Conservation (phyloP, 108 stramenopile species). For the Discostella stelligeroides region DNA sequence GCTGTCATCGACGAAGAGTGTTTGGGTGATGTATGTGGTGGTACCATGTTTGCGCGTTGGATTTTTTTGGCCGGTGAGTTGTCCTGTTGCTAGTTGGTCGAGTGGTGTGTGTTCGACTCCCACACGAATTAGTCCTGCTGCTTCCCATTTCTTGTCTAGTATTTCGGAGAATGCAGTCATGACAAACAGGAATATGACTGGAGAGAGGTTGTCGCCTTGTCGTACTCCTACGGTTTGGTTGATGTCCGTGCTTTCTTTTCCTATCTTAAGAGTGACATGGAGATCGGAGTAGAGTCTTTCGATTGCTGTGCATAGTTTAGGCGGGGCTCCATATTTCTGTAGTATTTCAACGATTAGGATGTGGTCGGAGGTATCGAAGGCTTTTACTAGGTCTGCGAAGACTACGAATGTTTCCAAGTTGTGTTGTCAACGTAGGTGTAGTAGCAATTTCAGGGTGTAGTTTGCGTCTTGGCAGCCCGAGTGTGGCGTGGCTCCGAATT, state of each 20-base stretch:
- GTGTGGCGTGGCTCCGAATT: slow-evolving; percentile 21
- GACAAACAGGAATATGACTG: slow-evolving; percentile 24
- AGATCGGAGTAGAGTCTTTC: slow-evolving; percentile 14
- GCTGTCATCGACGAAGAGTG: too few species aligned
- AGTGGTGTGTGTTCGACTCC: too few species aligned
- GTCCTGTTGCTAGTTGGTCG: too few species aligned
- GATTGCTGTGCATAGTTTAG: neutral
- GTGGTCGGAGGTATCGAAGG: slow-evolving; percentile 27
- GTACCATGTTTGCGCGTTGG: too few species aligned
- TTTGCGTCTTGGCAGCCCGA: slow-evolving; percentile 1
- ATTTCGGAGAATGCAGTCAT: slow-evolving; percentile 17
- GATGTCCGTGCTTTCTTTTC: neutral
- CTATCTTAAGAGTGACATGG: slow-evolving; percentile 5
- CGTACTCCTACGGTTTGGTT: neutral
- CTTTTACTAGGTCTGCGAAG: slow-evolving; percentile 30
- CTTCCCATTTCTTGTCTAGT: neutral
- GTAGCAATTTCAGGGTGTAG: slow-evolving; percentile 13
- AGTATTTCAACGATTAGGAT: slow-evolving; percentile 5
- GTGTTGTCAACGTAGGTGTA: neutral
- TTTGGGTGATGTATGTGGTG: too few species aligned
- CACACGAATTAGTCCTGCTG: too few species aligned
- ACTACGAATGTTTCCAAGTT: too few species aligned
- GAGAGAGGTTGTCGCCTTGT: slow-evolving; percentile 4
- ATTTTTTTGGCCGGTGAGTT: too few species aligned
- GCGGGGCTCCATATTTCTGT: slow-evolving; percentile 17